phyloP scores from a whole-genome alignment of 2,329 filamentous ascomycete species.

The Waltergamsia citrina region DNA sequence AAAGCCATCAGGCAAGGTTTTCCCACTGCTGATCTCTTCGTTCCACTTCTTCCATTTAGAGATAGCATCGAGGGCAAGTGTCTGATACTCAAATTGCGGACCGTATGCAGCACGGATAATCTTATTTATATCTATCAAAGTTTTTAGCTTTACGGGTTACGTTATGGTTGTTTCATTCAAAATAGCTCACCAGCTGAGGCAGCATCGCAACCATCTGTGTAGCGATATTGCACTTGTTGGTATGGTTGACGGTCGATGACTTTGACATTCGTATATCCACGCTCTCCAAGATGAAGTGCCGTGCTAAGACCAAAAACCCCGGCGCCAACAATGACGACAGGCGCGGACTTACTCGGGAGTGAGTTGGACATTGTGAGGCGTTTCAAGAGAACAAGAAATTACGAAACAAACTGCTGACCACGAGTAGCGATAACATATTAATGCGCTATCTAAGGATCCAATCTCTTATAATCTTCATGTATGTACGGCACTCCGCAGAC shows the following conservation, averaged over 20 bases:
- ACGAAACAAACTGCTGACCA: too few relatives aligned
- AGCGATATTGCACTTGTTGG: constrained; percentile 27
- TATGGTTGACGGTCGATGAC: constrained; percentile 38
- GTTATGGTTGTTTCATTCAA: not conserved
- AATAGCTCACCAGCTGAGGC: constrained; percentile 31
- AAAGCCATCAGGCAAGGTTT: constrained; percentile 24
- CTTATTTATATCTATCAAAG: constrained; percentile 22
- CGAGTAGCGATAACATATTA: too few relatives aligned
- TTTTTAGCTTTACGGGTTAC: not conserved
- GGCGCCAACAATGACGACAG: constrained; percentile 12
- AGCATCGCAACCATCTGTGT: constrained; percentile 27
- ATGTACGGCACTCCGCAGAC: too few relatives aligned
- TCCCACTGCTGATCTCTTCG: constrained; percentile 18
- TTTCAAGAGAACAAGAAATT: too few relatives aligned
- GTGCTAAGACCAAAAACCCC: constrained; percentile 25
- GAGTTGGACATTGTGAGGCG: not conserved
- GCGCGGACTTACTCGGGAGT: not conserved
- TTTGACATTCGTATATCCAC: constrained; percentile 35
- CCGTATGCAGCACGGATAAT: constrained; percentile 28
- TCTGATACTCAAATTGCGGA: constrained; percentile 32
- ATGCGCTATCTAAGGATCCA: too few relatives aligned
- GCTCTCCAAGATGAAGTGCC: constrained; percentile 17
- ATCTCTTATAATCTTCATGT: too few relatives aligned
- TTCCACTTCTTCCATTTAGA: constrained; percentile 35
- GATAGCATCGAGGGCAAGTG: constrained; percentile 31